These are phyloP conservation scores for Populus tremula DNA, from an alignment of 345 rosid genomes.

Conservation along the genomic window DNA sequence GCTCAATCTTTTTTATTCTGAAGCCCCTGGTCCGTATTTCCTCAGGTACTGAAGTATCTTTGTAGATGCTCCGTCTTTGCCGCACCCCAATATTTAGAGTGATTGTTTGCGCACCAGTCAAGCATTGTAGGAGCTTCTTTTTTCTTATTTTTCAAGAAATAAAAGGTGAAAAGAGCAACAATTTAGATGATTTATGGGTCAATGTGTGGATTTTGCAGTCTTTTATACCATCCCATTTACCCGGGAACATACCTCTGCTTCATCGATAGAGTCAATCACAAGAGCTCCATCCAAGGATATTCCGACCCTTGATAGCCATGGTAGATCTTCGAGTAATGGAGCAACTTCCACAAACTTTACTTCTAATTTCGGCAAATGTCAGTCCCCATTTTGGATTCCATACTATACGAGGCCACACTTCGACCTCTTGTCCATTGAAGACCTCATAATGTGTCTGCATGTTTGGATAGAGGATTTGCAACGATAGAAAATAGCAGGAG, in stretches of 20 bases:
- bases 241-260: slow-evolving; percentile 59
- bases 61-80: slow-evolving; percentile 19
- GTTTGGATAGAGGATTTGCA: neutral
- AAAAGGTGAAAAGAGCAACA: neutral
- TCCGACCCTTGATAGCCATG: slow-evolving; percentile 62
- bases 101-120: neutral
- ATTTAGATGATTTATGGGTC: neutral
- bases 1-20: slow-evolving; percentile 60
- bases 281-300: slow-evolving; percentile 81
- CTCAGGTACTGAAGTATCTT: slow-evolving; percentile 64
- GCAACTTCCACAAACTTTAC: slow-evolving; percentile 57
- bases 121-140: neutral
- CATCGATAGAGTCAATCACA: slow-evolving; percentile 59
- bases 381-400: slow-evolving; percentile 95
- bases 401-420: slow-evolving; percentile 80
- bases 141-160: neutral
- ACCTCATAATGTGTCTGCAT: slow-evolving; percentile 21
- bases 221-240: neutral
- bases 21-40: slow-evolving; percentile 83
- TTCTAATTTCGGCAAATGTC: slow-evolving; percentile 65
- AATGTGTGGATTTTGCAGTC: neutral
- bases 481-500: neutral
- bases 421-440: slow-evolving; percentile 88
- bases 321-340: slow-evolving; percentile 70
- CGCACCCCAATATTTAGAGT: neutral